Conservation (phyloP, 2,329 filamentous ascomycete genomes). For the Fusarium sp. region DNA sequence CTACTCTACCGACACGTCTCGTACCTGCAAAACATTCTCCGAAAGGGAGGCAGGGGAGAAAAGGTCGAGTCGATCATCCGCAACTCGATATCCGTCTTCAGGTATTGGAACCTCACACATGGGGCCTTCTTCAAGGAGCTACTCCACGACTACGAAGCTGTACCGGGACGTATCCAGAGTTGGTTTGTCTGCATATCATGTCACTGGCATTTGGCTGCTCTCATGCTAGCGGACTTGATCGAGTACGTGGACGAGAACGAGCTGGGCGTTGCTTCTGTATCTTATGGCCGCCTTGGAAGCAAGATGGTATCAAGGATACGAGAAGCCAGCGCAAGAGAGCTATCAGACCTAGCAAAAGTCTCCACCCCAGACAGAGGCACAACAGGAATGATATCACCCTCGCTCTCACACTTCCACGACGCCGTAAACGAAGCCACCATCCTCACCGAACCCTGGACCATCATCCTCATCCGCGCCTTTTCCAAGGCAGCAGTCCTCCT, state of each 20-base stretch:
- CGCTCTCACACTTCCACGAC: constrained; percentile 60
- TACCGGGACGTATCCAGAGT: constrained; percentile 65
- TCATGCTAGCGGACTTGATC: constrained; percentile 66
- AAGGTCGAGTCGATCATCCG: constrained; percentile 61
- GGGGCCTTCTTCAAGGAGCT: constrained; percentile 64
- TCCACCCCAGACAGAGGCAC: constrained; percentile 49
- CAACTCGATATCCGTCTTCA: constrained; percentile 60
- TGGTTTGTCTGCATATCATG: constrained; percentile 69
- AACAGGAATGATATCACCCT: constrained; percentile 15
- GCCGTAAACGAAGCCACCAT: constrained; percentile 65
- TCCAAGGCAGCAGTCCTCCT: constrained; percentile 56
- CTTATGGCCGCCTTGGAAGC: constrained; percentile 38
- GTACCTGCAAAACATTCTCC: constrained; percentile 62
- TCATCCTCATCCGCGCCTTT: constrained; percentile 65
- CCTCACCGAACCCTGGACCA: constrained; percentile 70
- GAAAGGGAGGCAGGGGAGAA: constrained; percentile 49
- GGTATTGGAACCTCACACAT: constrained; percentile 66
- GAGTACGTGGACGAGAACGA: constrained; percentile 59
- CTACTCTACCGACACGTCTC: constrained; percentile 66
- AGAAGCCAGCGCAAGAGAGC: constrained; percentile 55
- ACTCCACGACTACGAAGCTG: constrained; percentile 57
- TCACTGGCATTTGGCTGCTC: constrained; percentile 67
- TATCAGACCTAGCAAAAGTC: constrained; percentile 61
- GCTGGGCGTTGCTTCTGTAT: constrained; percentile 35
- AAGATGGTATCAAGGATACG: constrained; percentile 55